Base-by-base conservation (phyloP, 2,329 filamentous ascomycete genomes). In the Calonectria montana region DNA sequence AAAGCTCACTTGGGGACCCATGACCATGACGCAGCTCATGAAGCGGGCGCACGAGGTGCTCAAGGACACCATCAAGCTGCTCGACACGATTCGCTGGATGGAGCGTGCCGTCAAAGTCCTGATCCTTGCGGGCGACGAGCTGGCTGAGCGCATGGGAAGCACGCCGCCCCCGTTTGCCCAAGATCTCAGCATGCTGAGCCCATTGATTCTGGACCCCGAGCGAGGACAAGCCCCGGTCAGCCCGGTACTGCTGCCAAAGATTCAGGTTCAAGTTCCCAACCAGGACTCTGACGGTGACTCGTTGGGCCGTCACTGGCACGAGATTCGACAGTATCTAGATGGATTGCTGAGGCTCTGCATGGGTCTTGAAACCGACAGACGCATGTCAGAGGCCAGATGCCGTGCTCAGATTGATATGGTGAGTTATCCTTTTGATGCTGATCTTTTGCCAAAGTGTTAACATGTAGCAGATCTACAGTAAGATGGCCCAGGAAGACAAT, bases 401-500 rank as follows among this genome's bases (percentile, higher is more conserved):
- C 84, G 85, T 29, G 85, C 86, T 1, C 84, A 87, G 73, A 86
- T 86, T 57, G 85, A 87, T 39, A 87, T 87, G 73, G 84, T 85
- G 70, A 80, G 83, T 77, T 25, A 6, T 29, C 18, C 1, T 2
- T 12, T n/a, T 6, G 5, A 7, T 16, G 6, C 5, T 7, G 4
- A n/a, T 8, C 12, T 8, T 8, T 1, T 16, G 4, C 23, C 10
- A 9, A 9, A 16, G 1, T 53, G 43, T 21, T 53, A 29, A 23
- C 75, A 78, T 10, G 76, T 2, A 18, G 1, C 57, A 85, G 83
- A 87, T 87, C 70, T 87, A 86, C 80, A 85, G 83, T 73, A 87
- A 86, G 74, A 86, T 87, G 83, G 86, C 86, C 4, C 85, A 87
- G 72, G 86, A 87, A 70, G 85, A 87, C 75, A 87, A 87, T 73